Conservation (phyloP, 1,284 basidiomycete species). For the Pyrrhoderma lamaoense region DNA sequence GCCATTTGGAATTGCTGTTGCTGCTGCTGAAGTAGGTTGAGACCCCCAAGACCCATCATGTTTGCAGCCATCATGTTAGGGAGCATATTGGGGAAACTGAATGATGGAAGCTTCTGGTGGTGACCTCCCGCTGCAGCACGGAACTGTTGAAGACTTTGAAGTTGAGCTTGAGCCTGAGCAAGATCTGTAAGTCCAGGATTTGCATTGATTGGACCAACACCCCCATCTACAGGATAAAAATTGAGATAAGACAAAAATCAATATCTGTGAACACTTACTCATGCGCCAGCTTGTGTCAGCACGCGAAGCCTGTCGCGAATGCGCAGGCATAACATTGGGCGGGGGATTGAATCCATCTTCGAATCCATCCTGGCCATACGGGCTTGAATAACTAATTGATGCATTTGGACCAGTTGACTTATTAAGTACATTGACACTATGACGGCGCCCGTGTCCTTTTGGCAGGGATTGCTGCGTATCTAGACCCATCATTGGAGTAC, state of each 20-base stretch:
- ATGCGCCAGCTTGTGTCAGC: constrained; percentile 85
- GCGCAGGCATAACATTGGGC: constrained; percentile 48
- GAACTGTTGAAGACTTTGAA: constrained; percentile 95
- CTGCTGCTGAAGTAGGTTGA: constrained; percentile 77
- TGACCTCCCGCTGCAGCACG: constrained; percentile 91
- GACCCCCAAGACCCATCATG: constrained; percentile 83
- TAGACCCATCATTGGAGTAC: constrained; percentile 48
- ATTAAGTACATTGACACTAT: constrained; percentile 90
- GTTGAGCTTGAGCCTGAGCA: constrained; percentile 92
- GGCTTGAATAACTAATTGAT: constrained; percentile 44
- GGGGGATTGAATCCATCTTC: constrained; percentile 69
- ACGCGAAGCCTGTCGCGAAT: constrained; percentile 71
- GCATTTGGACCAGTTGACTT: constrained; percentile 49
- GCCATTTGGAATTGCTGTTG: constrained; percentile 77
- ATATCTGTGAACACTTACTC: constrained; percentile 44
- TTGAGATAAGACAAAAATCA: constrained; percentile 18
- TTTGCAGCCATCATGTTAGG: constrained; percentile 94
- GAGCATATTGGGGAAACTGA: constrained; percentile 95
- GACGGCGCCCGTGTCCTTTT: constrained; percentile 84
- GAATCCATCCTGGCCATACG: constrained; percentile 54
- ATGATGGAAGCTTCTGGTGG: constrained; percentile 95
- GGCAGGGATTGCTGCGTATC: constrained; percentile 64
- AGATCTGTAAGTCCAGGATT: constrained; percentile 68
- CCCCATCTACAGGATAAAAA: constrained; percentile 46
- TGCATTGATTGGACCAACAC: constrained; percentile 61